Evolutionary conservation across 2,329 filamentous ascomycete genomes (phyloP).

Genomic region (Metarhizium guizhouense): DNA sequence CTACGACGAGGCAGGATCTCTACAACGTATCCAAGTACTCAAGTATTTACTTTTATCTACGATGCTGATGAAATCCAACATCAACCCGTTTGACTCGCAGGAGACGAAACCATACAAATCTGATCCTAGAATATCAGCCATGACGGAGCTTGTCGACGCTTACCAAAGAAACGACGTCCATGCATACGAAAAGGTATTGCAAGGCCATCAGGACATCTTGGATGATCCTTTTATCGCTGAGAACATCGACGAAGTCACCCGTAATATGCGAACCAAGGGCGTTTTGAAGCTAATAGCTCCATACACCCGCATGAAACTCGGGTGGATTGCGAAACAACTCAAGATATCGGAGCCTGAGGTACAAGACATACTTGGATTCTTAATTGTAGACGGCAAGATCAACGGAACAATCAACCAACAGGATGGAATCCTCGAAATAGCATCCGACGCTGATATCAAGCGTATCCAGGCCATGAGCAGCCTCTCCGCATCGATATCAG

Average conservation of each 20-base stretch:
- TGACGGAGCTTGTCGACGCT: constrained; percentile 94
- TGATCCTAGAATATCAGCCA: constrained; percentile 87
- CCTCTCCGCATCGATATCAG: constrained; percentile 62
- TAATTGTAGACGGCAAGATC: constrained; percentile 86
- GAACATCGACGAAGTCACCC: constrained; percentile 97
- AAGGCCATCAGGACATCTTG: constrained; percentile 80
- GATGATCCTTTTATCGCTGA: constrained; percentile 94
- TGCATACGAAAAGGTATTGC: constrained; percentile 78
- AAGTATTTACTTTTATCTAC: constrained; percentile 95
- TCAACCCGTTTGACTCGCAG: constrained; percentile 97
- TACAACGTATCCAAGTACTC: constrained; percentile 92
- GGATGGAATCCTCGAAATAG: constrained; percentile 73
- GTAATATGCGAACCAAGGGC: constrained; percentile 95
- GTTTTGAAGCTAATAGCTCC: constrained; percentile 88
- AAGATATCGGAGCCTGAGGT: constrained; percentile 80
- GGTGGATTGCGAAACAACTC: constrained; percentile 81
- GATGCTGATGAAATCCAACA: constrained; percentile 97
- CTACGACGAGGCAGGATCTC: constrained; percentile 94
- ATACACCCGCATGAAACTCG: constrained; percentile 83
- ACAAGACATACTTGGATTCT: constrained; percentile 88
- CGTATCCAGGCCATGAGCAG: constrained; percentile 64
- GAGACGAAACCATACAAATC: constrained; percentile 98
- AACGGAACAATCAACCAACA: constrained; percentile 85
- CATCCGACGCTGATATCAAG: constrained; percentile 62
- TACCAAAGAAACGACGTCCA: constrained; percentile 95